Evolutionary conservation across 2,329 filamentous ascomycete species (phyloP).

Genomic region (Sphaerulina vaccinii): DNA sequence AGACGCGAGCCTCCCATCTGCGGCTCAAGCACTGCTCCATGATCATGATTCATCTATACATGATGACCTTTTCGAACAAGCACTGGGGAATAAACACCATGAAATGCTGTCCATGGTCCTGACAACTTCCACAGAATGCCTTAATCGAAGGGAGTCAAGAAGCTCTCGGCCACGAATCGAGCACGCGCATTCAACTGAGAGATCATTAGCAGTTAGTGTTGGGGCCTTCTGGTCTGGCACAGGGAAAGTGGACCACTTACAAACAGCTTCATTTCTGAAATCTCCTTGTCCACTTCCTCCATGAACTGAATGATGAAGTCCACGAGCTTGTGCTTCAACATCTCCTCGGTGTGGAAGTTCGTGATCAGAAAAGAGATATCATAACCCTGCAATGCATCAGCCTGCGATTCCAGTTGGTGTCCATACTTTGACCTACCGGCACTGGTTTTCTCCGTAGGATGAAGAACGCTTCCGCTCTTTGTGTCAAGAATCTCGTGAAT

Average conservation of each 20-base stretch:
- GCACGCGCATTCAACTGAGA: conserved; percentile 87
- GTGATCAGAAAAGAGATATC: conserved; percentile 99
- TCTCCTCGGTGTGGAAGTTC: conserved; percentile 97
- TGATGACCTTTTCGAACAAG: too few species aligned
- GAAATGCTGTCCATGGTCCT: neutral
- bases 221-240: neutral
- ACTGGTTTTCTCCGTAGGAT: conserved; percentile 93
- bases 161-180: conserved; percentile 96
- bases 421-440: conserved; percentile 59
- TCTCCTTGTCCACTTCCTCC: conserved; percentile 99
- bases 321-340: conserved; percentile 98
- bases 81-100: too few species aligned
- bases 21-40: neutral
- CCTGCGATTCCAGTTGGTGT: neutral
- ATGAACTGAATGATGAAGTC: conserved; percentile 99
- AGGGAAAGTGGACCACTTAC: conserved; percentile 55
- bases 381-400: conserved; percentile 66
- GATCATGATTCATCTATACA: neutral
- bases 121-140: neutral
- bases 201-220: conserved; percentile 31
- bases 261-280: conserved; percentile 99
- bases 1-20: neutral
- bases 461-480: conserved; percentile 95
- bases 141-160: conserved; percentile 70
- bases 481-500: conserved; percentile 93